Evolutionary conservation across 768 basidiomycete species (phyloP).

Genomic region (Tricholoma terreum): DNA sequence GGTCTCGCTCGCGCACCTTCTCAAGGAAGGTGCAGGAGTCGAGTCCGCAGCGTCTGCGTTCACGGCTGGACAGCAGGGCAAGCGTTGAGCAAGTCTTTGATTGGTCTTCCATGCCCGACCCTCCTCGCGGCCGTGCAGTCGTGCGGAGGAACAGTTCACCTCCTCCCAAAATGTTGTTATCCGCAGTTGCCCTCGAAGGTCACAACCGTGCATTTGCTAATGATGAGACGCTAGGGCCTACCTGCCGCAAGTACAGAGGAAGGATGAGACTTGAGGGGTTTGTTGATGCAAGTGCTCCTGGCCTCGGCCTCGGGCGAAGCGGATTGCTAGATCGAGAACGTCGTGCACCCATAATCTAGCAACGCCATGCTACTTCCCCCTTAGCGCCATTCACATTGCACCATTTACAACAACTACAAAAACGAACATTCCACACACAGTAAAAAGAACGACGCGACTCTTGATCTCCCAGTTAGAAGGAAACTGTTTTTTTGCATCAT

Average conservation of each 20-base stretch:
- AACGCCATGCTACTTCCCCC: background rate
- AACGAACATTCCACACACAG: constrained; percentile 1
- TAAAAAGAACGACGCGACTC: constrained; percentile 2
- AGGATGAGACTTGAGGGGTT: constrained; percentile 54
- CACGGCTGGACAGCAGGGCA: constrained; percentile 16
- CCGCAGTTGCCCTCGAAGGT: constrained; percentile 29
- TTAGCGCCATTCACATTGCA: constrained; percentile 3
- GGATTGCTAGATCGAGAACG: constrained; percentile 51
- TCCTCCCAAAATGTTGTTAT: constrained; percentile 44
- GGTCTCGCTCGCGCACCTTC: constrained; percentile 30
- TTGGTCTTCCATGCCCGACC: constrained; percentile 41
- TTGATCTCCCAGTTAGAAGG: constrained; percentile 8
- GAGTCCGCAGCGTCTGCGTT: constrained; percentile 10
- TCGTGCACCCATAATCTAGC: constrained; percentile 15
- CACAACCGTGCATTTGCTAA: constrained; percentile 22
- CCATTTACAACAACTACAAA: constrained; percentile 2
- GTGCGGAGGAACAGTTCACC: constrained; percentile 59
- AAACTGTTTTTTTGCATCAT: constrained; percentile 7
- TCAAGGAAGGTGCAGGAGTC: constrained; percentile 2
- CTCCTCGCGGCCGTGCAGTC: constrained; percentile 47
- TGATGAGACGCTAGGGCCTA: constrained; percentile 19
- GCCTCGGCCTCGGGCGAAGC: constrained; percentile 62
- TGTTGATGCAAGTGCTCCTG: constrained; percentile 53
- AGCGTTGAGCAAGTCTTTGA: constrained; percentile 45
- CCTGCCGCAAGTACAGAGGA: constrained; percentile 43